phyloP scores from a whole-genome alignment of 2,329 filamentous ascomycete genomes.

The Aureobasidium sp. region DNA sequence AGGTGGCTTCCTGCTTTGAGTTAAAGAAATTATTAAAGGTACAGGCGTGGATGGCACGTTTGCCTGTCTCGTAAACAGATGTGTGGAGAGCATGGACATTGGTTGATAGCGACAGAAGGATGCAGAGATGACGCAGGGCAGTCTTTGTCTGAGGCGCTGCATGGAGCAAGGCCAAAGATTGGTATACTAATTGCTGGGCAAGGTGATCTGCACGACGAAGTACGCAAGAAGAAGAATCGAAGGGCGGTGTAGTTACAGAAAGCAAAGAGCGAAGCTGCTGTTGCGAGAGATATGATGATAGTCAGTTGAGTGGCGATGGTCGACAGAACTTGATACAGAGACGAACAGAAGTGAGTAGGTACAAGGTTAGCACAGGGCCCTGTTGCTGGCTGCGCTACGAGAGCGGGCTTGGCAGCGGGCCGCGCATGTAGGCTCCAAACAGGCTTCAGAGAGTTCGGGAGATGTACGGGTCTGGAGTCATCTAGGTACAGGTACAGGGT shows the following conservation, averaged over 20 bases:
- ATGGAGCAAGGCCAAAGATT: not conserved
- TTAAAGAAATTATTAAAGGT: not conserved
- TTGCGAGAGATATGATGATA: not conserved
- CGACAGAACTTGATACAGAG: not conserved
- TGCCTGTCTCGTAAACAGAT: not conserved
- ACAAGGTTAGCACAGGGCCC: no score
- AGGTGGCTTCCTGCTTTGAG: not conserved
- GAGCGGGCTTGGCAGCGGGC: not conserved
- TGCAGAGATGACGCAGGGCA: not conserved
- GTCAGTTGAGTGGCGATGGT: not conserved
- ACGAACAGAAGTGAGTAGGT: not conserved
- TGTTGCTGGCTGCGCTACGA: no score
- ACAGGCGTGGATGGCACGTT: conserved; percentile 1
- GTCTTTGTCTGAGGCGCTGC: conserved; percentile 4
- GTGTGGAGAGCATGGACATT: not conserved
- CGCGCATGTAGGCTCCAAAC: not conserved
- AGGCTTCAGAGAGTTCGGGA: not conserved
- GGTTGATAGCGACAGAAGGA: not conserved
- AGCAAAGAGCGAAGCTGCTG: not conserved
- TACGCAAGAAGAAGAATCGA: not conserved
- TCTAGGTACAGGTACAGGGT: not conserved
- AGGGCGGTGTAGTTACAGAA: not conserved
- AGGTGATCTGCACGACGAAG: not conserved
- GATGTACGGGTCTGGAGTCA: no score
- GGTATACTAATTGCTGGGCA: conserved; percentile 1